Evolutionary conservation across 768 basidiomycete genomes (phyloP).

Genomic region (Neoboletus brunneissimus): DNA sequence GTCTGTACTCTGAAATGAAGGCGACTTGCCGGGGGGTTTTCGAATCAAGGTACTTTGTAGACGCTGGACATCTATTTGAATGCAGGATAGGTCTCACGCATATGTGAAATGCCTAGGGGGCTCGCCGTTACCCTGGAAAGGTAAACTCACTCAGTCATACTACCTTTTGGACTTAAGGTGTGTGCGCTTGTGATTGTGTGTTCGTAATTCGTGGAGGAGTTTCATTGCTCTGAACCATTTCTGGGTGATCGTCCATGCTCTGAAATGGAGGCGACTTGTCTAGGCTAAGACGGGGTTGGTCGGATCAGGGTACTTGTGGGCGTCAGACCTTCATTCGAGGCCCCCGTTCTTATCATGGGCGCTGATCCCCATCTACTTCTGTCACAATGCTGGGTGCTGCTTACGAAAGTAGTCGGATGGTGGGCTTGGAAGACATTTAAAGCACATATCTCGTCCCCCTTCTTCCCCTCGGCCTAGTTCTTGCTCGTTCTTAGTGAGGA

Average conservation of each 20-base stretch:
- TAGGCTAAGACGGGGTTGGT: background rate
- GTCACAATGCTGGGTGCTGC: background rate
- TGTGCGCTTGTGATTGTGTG: background rate
- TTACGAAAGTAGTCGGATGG: background rate
- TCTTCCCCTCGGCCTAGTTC: background rate
- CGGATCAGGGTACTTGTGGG: background rate
- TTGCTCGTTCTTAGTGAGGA: background rate
- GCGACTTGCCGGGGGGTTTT: background rate
- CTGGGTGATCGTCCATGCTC: background rate
- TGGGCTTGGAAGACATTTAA: background rate
- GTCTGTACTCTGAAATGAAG: background rate
- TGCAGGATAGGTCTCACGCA: slow-evolving; percentile 1
- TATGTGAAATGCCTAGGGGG: slow-evolving; percentile 14
- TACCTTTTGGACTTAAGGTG: slow-evolving; percentile 12
- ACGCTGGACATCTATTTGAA: background rate
- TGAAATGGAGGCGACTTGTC: background rate
- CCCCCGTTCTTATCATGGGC: background rate
- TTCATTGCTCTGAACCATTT: background rate
- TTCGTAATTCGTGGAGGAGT: background rate
- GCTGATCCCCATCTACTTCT: slow-evolving; percentile 1
- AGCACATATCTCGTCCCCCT: background rate
- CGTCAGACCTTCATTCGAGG: background rate
- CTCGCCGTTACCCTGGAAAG: background rate
- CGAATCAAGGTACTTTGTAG: background rate
- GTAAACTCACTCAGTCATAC: background rate